Evolutionary conservation across 192 early-diverging fungal species (phyloP).

Genomic region (Haplosporangium gracile): DNA sequence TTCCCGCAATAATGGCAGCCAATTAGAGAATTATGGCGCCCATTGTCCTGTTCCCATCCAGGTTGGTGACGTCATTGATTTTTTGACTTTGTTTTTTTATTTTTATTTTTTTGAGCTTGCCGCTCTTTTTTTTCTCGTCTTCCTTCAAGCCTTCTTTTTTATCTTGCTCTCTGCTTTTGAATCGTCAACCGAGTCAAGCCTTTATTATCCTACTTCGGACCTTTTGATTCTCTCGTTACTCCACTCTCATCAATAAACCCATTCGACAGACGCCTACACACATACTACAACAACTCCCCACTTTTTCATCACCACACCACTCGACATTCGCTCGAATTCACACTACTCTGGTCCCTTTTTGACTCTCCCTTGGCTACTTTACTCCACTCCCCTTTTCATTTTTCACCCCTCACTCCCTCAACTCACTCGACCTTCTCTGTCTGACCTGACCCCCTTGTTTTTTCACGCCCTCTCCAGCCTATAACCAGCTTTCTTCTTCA

Average conservation of each 20-base stretch:
- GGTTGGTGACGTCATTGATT: neutral
- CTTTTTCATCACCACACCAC: neutral
- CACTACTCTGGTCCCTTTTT: neutral
- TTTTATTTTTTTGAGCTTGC: neutral
- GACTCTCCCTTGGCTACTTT: neutral
- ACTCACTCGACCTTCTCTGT: constrained; percentile 4
- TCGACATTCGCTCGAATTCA: neutral
- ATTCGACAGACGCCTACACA: neutral
- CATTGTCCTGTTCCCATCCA: no score
- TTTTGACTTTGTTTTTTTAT: constrained; percentile 15
- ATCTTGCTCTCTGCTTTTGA: neutral
- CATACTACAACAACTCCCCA: neutral
- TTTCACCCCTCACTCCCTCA: neutral
- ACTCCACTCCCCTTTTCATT: neutral
- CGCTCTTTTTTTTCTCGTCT: neutral
- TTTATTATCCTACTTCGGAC: neutral
- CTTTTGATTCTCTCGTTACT: neutral
- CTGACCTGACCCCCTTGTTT: neutral
- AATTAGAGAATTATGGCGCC: no score
- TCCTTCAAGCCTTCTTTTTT: neutral
- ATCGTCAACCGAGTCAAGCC: neutral
- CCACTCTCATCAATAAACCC: neutral
- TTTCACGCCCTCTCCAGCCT: neutral
- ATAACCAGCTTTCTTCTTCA: neutral
- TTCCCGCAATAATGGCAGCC: no score